Conservation (phyloP, 2,329 filamentous ascomycete genomes). For the Malbranchea cinnamomea region DNA sequence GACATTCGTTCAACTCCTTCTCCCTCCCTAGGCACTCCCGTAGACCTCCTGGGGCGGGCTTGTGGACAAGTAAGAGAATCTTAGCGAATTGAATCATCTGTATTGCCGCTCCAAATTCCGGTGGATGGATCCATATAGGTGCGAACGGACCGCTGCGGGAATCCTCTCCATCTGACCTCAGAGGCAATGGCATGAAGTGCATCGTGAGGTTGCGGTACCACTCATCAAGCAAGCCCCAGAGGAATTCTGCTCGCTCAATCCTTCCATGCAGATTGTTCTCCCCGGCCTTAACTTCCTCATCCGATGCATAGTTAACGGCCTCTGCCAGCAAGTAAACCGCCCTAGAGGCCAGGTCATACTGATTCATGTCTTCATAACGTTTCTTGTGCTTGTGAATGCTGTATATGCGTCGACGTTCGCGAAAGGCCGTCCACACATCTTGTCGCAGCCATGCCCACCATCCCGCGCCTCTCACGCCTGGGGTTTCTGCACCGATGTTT, state of each 20-base stretch:
- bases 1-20: too few relatives aligned
- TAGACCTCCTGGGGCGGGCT: too few relatives aligned
- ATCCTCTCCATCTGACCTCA: constrained; percentile 10
- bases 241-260: constrained; percentile 31
- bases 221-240: constrained; percentile 36
- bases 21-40: too few relatives aligned
- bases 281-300: constrained; percentile 32
- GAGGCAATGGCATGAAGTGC: too few relatives aligned
- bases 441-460: constrained; percentile 57
- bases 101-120: too few relatives aligned
- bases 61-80: too few relatives aligned
- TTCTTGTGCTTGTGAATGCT: constrained; percentile 44
- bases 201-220: constrained; percentile 34
- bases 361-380: constrained; percentile 32
- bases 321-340: constrained; percentile 42
- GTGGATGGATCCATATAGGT: too few relatives aligned
- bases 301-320: constrained; percentile 43
- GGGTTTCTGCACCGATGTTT: constrained; percentile 44
- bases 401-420: constrained; percentile 40
- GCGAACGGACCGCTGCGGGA: too few relatives aligned
- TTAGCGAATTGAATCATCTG: too few relatives aligned
- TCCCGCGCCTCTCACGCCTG: constrained; percentile 41
- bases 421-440: constrained; percentile 50
- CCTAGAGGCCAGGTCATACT: constrained; percentile 39
- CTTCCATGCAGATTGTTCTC: constrained; percentile 23